Evolutionary conservation across 805 yeast species (phyloP).

Genomic region (Candida silvatica): DNA sequence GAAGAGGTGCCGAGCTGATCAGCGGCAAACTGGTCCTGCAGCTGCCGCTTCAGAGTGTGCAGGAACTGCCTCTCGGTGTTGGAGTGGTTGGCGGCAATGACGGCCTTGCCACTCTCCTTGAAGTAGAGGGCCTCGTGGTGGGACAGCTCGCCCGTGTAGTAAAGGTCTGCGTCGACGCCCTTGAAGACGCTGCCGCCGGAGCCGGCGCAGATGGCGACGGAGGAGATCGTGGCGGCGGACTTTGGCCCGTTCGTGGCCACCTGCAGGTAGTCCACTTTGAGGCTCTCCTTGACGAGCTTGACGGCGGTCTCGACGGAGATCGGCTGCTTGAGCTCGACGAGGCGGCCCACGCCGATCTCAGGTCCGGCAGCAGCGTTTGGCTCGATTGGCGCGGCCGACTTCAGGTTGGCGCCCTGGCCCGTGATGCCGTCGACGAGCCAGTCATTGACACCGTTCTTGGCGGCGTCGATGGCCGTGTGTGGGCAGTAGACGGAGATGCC

Average conservation of each 20-base stretch:
- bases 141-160: constrained; percentile 85
- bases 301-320: constrained; percentile 38
- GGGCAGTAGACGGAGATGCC: constrained; percentile 91
- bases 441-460: constrained; percentile 88
- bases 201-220: constrained; percentile 90
- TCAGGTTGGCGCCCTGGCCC: constrained; percentile 7
- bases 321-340: constrained; percentile 40
- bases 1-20: constrained; percentile 24
- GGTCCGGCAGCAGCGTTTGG: constrained; percentile 28
- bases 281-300: constrained; percentile 38
- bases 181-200: constrained; percentile 77
- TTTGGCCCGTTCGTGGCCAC: constrained; percentile 37
- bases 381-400: constrained; percentile 31
- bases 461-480: constrained; percentile 94
- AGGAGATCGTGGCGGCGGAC: constrained; percentile 25
- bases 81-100: constrained; percentile 79
- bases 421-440: constrained; percentile 64
- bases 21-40: constrained; percentile 32
- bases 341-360: constrained; percentile 76
- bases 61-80: constrained; percentile 90
- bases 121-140: constrained; percentile 82
- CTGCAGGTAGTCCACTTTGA: constrained; percentile 52
- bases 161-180: constrained; percentile 56
- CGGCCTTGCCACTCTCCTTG: constrained; percentile 62
- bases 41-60: constrained; percentile 38